Evolutionary conservation across 192 early-diverging fungal genomes (phyloP).

Genomic region (Gaertneriomyces sp.): DNA sequence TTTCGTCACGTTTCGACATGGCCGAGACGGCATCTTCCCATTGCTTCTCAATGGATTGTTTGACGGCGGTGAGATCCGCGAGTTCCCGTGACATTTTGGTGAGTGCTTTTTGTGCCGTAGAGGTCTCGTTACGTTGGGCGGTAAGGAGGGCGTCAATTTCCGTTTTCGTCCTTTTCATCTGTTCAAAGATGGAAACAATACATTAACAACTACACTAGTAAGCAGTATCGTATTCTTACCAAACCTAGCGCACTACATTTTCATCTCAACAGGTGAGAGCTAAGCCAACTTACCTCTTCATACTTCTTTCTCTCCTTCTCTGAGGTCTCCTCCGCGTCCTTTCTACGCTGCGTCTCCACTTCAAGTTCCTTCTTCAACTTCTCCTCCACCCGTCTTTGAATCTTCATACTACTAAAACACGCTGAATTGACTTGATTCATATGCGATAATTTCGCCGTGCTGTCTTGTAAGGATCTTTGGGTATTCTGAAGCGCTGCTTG

Average conservation of each 20-base stretch:
- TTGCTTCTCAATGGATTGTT: conserved; percentile 40
- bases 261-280: neutral
- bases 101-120: conserved; percentile 39
- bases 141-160: conserved; percentile 39
- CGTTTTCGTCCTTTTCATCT: conserved; percentile 29
- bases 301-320: conserved; percentile 36
- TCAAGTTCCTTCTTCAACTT: conserved; percentile 50
- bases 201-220: neutral
- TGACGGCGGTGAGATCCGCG: conserved; percentile 19
- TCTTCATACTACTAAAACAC: conserved; percentile 48
- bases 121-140: conserved; percentile 43
- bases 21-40: conserved; percentile 53
- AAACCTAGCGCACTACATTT: neutral
- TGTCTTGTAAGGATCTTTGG: conserved; percentile 32
- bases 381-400: conserved; percentile 44
- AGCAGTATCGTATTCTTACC: conserved; percentile 5
- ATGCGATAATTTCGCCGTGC: conserved; percentile 30
- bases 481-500: conserved; percentile 13
- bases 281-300: conserved; percentile 30
- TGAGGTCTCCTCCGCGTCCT: conserved; percentile 28
- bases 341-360: conserved; percentile 18
- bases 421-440: conserved; percentile 44
- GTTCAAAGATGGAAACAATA: conserved; percentile 1
- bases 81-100: conserved; percentile 46
- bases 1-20: conserved; percentile 49